Evolutionary conservation across 2,329 filamentous ascomycete species (phyloP).

Genomic region (Thielaviopsis musarum): DNA sequence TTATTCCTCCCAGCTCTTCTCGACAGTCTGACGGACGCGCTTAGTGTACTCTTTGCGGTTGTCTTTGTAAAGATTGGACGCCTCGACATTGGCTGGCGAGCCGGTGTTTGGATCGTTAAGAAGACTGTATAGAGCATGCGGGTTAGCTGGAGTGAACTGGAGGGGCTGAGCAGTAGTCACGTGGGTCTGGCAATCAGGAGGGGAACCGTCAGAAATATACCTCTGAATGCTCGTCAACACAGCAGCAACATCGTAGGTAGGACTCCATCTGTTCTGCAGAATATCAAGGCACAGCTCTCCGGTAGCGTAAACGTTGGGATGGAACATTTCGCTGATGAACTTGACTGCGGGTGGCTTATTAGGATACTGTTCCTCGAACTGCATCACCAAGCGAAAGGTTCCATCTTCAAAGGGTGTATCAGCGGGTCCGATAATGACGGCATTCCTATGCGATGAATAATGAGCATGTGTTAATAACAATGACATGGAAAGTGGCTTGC

Average conservation of each 20-base stretch:
- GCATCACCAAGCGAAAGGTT: conserved; percentile 94
- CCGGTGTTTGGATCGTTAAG: conserved; percentile 98
- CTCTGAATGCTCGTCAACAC: conserved; percentile 96
- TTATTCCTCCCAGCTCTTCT: conserved; percentile 97
- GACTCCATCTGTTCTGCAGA: conserved; percentile 94
- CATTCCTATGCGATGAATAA: conserved; percentile 50
- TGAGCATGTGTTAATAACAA: too few species aligned
- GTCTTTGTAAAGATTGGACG: conserved; percentile 95
- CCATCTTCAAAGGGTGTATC: conserved; percentile 98
- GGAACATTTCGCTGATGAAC: conserved; percentile 98
- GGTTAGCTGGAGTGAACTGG: conserved; percentile 17
- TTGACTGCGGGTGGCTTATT: conserved; percentile 97
- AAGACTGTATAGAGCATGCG: conserved; percentile 37
- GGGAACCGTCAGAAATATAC: conserved; percentile 26
- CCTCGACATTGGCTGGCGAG: conserved; percentile 92
- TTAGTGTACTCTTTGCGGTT: conserved; percentile 95
- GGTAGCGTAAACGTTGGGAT: conserved; percentile 94
- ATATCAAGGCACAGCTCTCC: conserved; percentile 95
- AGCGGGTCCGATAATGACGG: conserved; percentile 90
- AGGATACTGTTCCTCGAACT: conserved; percentile 96
- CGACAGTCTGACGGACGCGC: conserved; percentile 85
- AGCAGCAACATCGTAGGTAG: conserved; percentile 94
- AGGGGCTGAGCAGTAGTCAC: too few species aligned
- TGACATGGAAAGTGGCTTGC: too few species aligned
- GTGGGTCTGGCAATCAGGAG: neutral